Percentiles rank a stretch among this genome's conserved stretches.
These are phyloP conservation scores for Echeveria elegans DNA, from an alignment of 164 flowering plant genomes.

Conservation along the genomic window DNA sequence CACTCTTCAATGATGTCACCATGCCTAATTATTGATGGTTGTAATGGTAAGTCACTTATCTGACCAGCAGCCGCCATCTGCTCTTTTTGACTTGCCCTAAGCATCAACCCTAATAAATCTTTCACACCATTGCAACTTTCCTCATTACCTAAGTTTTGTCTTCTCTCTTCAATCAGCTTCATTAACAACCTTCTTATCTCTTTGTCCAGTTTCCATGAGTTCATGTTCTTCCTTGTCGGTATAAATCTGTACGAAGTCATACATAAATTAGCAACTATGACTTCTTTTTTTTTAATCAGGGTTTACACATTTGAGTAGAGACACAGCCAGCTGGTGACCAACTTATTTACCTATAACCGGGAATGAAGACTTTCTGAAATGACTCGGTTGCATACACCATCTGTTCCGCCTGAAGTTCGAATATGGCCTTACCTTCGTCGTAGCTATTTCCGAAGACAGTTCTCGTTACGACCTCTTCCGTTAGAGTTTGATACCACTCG, in stretches of 20 bases:
- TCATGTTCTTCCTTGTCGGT: conserved; percentile 62
- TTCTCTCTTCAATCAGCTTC: conserved; percentile 47
- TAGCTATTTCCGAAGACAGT: conserved; percentile 80
- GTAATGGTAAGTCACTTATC: background rate
- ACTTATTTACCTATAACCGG: conserved; percentile 59
- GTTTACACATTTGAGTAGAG: no score
- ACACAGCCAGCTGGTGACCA: no score
- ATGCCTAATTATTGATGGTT: conserved; percentile 29
- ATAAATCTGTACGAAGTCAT: conserved; percentile 36
- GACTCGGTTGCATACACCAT: conserved; percentile 72
- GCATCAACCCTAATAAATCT: conserved; percentile 66
- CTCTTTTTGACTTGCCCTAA: conserved; percentile 25
- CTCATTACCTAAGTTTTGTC: conserved; percentile 12
- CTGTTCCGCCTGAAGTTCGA: conserved; percentile 67
- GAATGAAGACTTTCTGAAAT: conserved; percentile 70
- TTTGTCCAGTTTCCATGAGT: conserved; percentile 69
- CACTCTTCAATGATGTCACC: conserved; percentile 91
- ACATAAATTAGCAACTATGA: background rate
- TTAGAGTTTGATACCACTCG: conserved; percentile 55
- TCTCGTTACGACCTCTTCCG: conserved; percentile 68
- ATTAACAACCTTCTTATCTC: conserved; percentile 51
- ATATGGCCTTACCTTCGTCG: conserved; percentile 72
- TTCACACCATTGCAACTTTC: conserved; percentile 16
- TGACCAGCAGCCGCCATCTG: background rate
- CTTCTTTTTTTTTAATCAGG: background rate